Conservation (phyloP, 495 filamentous ascomycete genomes). For the Talaromyces wortmannii region DNA sequence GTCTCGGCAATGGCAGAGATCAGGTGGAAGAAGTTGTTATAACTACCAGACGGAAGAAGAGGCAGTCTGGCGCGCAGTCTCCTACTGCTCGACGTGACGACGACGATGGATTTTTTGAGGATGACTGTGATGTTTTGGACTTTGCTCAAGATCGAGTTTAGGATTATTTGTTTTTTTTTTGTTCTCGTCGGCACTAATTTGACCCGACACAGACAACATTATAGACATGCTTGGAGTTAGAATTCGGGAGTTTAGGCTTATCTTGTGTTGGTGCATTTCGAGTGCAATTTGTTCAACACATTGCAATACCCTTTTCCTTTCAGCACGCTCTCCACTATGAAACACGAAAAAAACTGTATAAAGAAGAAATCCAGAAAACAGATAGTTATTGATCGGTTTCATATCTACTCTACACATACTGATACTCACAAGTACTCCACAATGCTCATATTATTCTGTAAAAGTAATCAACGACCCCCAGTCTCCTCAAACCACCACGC, state of each 20-base stretch:
- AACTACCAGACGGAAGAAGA: constrained; percentile 65
- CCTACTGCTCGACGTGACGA: constrained; percentile 26
- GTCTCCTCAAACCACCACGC: constrained; percentile 71
- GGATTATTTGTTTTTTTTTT: constrained; percentile 2
- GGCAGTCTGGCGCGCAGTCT: constrained; percentile 11
- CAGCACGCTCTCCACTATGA: neutral
- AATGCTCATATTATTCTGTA: no score
- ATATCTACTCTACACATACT: no score
- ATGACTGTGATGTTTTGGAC: constrained; percentile 88
- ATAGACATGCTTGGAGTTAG: constrained; percentile 7
- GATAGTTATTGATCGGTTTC: neutral
- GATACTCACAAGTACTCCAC: no score
- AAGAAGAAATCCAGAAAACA: neutral
- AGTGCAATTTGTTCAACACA: constrained; percentile 2
- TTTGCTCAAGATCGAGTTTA: constrained; percentile 81
- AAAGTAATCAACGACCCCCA: neutral
- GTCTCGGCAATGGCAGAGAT: constrained; percentile 51
- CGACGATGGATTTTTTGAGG: constrained; percentile 87
- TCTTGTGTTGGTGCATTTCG: neutral
- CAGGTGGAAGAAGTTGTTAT: constrained; percentile 73
- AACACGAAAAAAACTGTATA: neutral
- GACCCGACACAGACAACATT: constrained; percentile 1
- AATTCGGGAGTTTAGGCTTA: neutral
- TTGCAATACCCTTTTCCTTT: neutral
- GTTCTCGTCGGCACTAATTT: constrained; percentile 2